A percentile compares a stretch with the other conserved stretches of the same genome.
Conservation (phyloP, 148 eudicot species). For the Chenopodium formosanum region DNA sequence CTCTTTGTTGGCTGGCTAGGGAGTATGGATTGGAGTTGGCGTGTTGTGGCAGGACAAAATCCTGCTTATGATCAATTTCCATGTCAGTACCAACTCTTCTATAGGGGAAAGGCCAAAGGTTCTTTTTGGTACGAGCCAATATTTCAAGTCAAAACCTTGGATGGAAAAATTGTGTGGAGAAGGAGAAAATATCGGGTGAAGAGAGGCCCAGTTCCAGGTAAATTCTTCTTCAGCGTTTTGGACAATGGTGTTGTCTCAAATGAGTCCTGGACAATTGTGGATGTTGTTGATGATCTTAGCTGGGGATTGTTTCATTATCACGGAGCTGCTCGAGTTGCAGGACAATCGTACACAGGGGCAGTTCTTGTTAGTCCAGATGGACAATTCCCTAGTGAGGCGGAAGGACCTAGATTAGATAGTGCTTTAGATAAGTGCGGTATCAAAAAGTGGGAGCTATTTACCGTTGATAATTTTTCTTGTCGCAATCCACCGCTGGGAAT, state of each 20-base stretch:
- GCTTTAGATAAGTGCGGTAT: conserved; percentile 78
- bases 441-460: conserved; percentile 80
- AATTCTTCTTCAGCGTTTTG: conserved; percentile 83
- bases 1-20: conserved; percentile 93
- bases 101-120: conserved; percentile 89
- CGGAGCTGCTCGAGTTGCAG: conserved; percentile 96
- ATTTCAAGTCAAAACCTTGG: conserved; percentile 83
- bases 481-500: conserved; percentile 66
- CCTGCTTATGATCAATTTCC: conserved; percentile 97
- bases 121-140: conserved; percentile 97
- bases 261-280: conserved; percentile 93
- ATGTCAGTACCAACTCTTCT: conserved; percentile 91
- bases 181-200: conserved; percentile 84
- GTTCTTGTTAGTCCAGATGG: conserved; percentile 89
- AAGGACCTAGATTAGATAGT: conserved; percentile 38
- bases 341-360: conserved; percentile 93
- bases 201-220: conserved; percentile 64
- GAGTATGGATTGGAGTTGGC: conserved; percentile 93
- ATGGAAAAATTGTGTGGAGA: conserved; percentile 79
- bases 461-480: conserved; percentile 86
- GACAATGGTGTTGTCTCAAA: conserved; percentile 96
- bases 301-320: conserved; percentile 99
- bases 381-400: conserved; percentile 47
- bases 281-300: conserved; percentile 76
- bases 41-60: conserved; percentile 94